Evolutionary conservation across 228 moss, liverwort and hornwort genomes (phyloP), one percentile per base, ranked within the genome.

Genomic region (Sphagnum magellanicum): DNA sequence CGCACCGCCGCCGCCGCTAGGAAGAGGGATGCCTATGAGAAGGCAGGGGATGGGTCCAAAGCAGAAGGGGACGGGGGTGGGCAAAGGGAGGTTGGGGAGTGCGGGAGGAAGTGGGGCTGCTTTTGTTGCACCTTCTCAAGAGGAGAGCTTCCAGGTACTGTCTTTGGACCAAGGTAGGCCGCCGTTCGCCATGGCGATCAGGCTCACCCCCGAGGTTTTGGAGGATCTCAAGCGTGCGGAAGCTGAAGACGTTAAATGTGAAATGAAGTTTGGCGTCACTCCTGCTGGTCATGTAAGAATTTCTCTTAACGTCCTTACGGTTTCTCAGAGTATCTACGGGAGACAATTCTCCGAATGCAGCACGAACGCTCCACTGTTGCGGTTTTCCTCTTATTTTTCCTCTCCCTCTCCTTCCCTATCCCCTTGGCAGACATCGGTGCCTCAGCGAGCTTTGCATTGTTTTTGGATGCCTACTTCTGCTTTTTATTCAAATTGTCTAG

Each of bases 131-230:
- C 67, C 63, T 10, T 77, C 79, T 48, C 89, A 88, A 70, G 86
- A 89, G 63, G 95, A 96, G 71, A 83, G 73, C 65, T 96, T 92
- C 55, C 83, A 96, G 84, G 79, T 96, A 86, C 79, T 85, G 70
- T 88, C 84, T 67, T 60, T 65, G 59, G 84, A 90, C 67, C 67
- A 76, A n/a, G 77, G 70, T 17, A 71, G 81, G 14, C 74, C 77
- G 50, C 82, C 87, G 50, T 92, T 85, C 69, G 95, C 91, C 5
- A 96, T 96, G 95, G 92, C 92, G 77, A 89, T 96, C 81, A 90
- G 95, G 15, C 81, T 96, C 50, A 89, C 95, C 53, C 92, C 95
- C 1, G 91, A 88, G 70, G 83, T 96, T 68, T 78, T 96, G 5
- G 87, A 80, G 69, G 89, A 86, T 60, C 74, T 96, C 61, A 96